phyloP scores from a whole-genome alignment of 1,284 basidiomycete genomes.

The Ganoderma boninense region DNA sequence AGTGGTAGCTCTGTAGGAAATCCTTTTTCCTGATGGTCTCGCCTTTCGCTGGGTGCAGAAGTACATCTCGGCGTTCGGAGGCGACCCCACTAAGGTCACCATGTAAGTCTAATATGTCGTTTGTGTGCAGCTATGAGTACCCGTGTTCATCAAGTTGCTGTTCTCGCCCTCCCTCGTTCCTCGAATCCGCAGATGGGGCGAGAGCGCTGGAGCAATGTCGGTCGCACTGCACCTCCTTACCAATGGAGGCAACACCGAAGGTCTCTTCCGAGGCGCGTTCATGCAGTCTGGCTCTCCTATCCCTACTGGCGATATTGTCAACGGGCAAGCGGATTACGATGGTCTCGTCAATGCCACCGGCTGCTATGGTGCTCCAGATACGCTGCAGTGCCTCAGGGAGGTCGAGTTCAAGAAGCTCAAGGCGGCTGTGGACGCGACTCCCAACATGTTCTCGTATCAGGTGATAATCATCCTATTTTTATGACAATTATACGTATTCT shows the following conservation, averaged over 20 bases:
- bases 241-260: constrained; percentile 42
- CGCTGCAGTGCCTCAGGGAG: constrained; percentile 49
- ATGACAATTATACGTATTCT: not conserved
- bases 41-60: constrained; percentile 54
- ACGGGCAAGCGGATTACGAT: constrained; percentile 46
- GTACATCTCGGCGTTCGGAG: constrained; percentile 70
- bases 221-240: constrained; percentile 43
- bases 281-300: constrained; percentile 48
- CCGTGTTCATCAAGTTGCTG: too few relatives aligned
- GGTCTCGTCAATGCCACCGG: constrained; percentile 41
- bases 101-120: constrained; percentile 54
- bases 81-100: constrained; percentile 65
- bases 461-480: not conserved
- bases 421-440: constrained; percentile 40
- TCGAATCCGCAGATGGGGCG: constrained; percentile 45
- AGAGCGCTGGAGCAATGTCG: constrained; percentile 52
- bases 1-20: too few relatives aligned
- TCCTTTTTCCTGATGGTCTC: too few relatives aligned
- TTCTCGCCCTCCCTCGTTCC: too few relatives aligned
- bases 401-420: constrained; percentile 43
- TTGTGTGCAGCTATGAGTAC: constrained; percentile 8
- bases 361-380: constrained; percentile 43
- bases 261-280: constrained; percentile 45
- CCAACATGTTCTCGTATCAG: constrained; percentile 33
- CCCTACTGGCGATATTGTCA: constrained; percentile 41